Conservation (phyloP, 768 basidiomycete species). For the Auricularia cornea region DNA sequence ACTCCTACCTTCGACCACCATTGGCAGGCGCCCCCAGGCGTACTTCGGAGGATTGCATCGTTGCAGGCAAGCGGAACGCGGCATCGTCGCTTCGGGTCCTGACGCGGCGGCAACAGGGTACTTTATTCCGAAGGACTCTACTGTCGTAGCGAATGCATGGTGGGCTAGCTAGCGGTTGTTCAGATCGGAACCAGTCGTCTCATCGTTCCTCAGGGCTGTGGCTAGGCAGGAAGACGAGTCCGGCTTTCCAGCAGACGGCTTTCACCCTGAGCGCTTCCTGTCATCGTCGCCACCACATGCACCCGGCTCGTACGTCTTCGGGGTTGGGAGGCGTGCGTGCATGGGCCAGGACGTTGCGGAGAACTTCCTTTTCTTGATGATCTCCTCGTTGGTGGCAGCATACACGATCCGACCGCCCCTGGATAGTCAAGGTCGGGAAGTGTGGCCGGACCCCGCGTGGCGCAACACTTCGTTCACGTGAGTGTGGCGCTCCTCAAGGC, state of each 20-base stretch:
- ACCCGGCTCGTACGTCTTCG: background rate
- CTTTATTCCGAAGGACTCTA: slow-evolving; percentile 9
- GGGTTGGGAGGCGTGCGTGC: background rate
- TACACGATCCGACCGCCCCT: background rate
- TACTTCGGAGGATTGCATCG: background rate
- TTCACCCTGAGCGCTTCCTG: slow-evolving; percentile 3
- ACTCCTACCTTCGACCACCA: background rate
- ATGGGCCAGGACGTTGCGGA: background rate
- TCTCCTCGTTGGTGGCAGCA: background rate
- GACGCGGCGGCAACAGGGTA: slow-evolving; percentile 8
- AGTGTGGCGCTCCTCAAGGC: background rate
- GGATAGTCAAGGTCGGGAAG: background rate
- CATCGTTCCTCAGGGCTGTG: background rate
- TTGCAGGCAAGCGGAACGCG: background rate
- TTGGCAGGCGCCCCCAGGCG: slow-evolving; percentile 1
- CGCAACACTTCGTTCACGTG: background rate
- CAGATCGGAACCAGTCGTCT: background rate
- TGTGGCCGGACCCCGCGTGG: background rate
- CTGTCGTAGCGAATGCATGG: slow-evolving; percentile 12
- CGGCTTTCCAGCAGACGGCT: background rate
- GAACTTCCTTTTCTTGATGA: background rate
- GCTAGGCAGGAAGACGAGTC: background rate
- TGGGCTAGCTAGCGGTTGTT: background rate
- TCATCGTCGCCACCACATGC: background rate
- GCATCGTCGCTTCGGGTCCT: background rate